Percentiles rank a stretch among this genome's conserved stretches.
phyloP scores from a whole-genome alignment of 106 monocot genomes.

The Dioscorea dumetorum region DNA sequence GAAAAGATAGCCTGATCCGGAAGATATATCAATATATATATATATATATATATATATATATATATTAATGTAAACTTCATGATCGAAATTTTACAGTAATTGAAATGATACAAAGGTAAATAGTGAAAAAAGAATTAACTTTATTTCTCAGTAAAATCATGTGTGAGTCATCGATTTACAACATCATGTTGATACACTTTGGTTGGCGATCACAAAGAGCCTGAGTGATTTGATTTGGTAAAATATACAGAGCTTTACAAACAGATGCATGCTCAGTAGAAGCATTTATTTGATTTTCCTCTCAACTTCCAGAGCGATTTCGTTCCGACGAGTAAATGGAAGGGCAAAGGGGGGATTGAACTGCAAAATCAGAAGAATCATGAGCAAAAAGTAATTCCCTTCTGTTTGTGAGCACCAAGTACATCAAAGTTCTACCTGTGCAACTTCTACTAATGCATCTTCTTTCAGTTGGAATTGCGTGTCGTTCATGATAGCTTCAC shows the following conservation, averaged over 20 bases:
- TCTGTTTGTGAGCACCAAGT: too few relatives aligned
- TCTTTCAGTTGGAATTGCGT: conserved; percentile 53
- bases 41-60: background rate
- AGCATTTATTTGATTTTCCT: conserved; percentile 17
- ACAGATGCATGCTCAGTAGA: background rate
- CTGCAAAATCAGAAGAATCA: conserved; percentile 27
- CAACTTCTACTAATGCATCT: conserved; percentile 56
- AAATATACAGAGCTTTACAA: background rate
- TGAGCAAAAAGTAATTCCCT: background rate
- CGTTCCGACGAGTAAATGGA: conserved; percentile 76
- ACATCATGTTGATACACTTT: background rate
- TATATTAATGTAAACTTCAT: background rate
- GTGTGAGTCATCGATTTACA: background rate
- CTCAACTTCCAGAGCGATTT: conserved; percentile 76
- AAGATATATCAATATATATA: conserved; percentile 1
- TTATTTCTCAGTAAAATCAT: background rate
- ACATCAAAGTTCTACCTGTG: conserved; percentile 44
- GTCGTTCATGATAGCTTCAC: conserved; percentile 46
- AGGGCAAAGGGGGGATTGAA: conserved; percentile 92
- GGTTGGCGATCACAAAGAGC: background rate
- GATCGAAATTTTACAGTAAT: background rate
- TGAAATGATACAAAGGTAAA: background rate
- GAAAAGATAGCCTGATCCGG: background rate
- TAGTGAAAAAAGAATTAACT: background rate
- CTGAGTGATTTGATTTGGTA: background rate